Evolutionary conservation across 441 rosid genomes (phyloP).

Genomic region (Breynia disticha): DNA sequence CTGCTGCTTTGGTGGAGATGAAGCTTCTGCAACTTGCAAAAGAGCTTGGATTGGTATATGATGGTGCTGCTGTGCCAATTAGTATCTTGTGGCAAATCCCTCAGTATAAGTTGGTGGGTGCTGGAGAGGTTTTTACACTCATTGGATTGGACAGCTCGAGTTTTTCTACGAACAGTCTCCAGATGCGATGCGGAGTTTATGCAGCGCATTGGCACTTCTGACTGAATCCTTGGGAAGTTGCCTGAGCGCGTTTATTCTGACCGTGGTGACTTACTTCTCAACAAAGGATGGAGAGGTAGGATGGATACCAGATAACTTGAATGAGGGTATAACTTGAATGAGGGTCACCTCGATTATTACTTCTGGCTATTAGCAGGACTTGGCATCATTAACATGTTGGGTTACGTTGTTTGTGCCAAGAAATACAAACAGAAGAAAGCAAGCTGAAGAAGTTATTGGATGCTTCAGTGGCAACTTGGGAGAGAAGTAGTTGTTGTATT

Average conservation of each 20-base stretch:
- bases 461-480: neutral
- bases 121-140: slow-evolving; percentile 61
- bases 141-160: slow-evolving; percentile 74
- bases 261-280: slow-evolving; percentile 59
- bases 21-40: slow-evolving; percentile 45
- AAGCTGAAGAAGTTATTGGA: neutral
- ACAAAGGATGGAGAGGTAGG: slow-evolving; percentile 44
- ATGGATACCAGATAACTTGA: slow-evolving; percentile 81
- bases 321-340: no score
- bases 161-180: slow-evolving; percentile 89
- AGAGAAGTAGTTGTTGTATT: no score
- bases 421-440: slow-evolving; percentile 63
- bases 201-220: slow-evolving; percentile 60
- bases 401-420: slow-evolving; percentile 46
- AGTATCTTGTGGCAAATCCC: slow-evolving; percentile 82
- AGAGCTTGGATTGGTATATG: slow-evolving; percentile 59
- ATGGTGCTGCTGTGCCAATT: slow-evolving; percentile 46
- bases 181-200: slow-evolving; percentile 82
- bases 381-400: slow-evolving; percentile 47
- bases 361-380: slow-evolving; percentile 89
- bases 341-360: slow-evolving; percentile 81
- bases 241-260: slow-evolving; percentile 66
- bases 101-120: slow-evolving; percentile 60
- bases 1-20: slow-evolving; percentile 76
- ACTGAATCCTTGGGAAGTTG: slow-evolving; percentile 67